Conservation (phyloP, 1,139 yeast species). For the Entelexis paramagnoliae region DNA sequence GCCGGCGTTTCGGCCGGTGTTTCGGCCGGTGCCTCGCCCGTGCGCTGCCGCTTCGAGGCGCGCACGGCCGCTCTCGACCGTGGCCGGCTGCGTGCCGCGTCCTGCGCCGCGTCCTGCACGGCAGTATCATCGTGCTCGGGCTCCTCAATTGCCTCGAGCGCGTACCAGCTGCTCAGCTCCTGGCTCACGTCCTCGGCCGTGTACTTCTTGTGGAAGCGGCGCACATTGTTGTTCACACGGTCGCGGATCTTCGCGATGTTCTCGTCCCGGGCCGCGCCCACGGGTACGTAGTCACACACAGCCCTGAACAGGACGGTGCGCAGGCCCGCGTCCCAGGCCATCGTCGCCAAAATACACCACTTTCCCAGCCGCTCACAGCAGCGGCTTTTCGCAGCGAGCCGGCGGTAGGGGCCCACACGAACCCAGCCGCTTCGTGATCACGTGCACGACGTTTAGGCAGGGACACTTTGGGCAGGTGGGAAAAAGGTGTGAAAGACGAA, state of each 20-base stretch:
- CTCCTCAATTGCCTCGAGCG: neutral
- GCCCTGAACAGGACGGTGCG: constrained; percentile 13
- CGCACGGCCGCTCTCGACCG: neutral
- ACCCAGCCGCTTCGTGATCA: no score
- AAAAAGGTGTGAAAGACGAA: neutral
- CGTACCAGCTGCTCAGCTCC: constrained; percentile 9
- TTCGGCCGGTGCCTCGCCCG: neutral
- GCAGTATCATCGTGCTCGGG: neutral
- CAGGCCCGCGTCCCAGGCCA: constrained; percentile 14
- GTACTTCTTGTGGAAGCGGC: constrained; percentile 18
- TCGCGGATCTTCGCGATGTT: constrained; percentile 4
- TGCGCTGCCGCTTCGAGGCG: neutral
- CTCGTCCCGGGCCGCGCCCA: neutral
- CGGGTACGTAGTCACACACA: constrained; percentile 11
- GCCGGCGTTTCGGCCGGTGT: no score
- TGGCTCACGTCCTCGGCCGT: constrained; percentile 9
- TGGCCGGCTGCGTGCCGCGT: neutral
- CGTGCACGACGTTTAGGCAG: no score
- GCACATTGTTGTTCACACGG: constrained; percentile 9
- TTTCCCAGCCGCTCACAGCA: no score
- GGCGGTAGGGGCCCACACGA: no score
- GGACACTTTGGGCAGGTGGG: no score
- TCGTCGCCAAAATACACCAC: neutral
- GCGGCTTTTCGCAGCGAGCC: no score
- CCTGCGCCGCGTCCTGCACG: neutral